These are phyloP conservation scores for Corchorus olitorius DNA, from an alignment of 345 rosid species.

Conservation along the genomic window DNA sequence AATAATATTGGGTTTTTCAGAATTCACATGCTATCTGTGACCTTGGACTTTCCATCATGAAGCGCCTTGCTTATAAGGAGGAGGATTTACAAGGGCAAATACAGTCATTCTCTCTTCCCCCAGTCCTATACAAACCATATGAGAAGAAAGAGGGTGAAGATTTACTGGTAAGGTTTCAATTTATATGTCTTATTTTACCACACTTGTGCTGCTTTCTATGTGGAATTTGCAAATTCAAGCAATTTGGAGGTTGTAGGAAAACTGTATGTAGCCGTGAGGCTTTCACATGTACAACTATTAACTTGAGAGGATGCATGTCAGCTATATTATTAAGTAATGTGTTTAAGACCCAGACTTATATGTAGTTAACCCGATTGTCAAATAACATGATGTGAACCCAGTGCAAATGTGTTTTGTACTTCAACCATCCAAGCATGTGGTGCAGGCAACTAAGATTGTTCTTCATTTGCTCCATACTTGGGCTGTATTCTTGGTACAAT, in stretches of 20 bases:
- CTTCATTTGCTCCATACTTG: conserved; percentile 1
- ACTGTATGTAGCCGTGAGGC: not conserved
- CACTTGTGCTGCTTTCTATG: not conserved
- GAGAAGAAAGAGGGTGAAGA: conserved; percentile 62
- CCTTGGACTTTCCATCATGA: conserved; percentile 74
- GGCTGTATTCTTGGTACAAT: not conserved
- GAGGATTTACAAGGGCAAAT: conserved; percentile 40
- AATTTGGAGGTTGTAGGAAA: not conserved
- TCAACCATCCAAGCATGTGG: not conserved
- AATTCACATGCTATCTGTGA: conserved; percentile 88
- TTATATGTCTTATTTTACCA: not conserved
- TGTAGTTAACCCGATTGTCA: not conserved
- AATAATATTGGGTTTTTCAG: conserved; percentile 48
- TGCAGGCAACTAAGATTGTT: not conserved
- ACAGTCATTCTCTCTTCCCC: conserved; percentile 59
- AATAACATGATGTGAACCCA: not conserved
- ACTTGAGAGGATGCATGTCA: not conserved
- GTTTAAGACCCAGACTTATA: not conserved
- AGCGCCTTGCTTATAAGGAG: conserved; percentile 56
- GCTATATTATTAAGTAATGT: not conserved
- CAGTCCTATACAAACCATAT: conserved; percentile 57
- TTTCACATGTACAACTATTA: not conserved
- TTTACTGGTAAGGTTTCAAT: conserved; percentile 47
- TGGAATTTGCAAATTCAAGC: not conserved
- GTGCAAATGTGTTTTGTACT: not conserved